Evolutionary conservation across 1,284 basidiomycete genomes (phyloP).

Genomic region (Microbotryum lychnidis-dioicae): DNA sequence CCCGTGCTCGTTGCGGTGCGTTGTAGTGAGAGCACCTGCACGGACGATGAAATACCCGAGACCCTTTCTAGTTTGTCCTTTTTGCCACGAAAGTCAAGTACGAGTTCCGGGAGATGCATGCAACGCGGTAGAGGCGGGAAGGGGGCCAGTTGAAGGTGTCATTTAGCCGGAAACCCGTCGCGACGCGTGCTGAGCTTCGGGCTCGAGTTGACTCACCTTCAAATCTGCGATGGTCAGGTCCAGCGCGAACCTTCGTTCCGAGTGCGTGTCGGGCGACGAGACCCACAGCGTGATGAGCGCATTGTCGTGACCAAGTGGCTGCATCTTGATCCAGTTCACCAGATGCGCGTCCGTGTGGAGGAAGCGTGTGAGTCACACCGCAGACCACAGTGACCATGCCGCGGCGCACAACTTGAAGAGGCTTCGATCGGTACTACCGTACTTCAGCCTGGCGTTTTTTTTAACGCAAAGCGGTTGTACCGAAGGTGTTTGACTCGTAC

Average conservation of each 20-base stretch:
- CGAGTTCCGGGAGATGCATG: too few species aligned
- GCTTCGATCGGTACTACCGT: too few species aligned
- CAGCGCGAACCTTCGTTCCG: conserved; percentile 71
- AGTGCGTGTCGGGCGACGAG: conserved; percentile 74
- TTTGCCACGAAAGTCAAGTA: background rate
- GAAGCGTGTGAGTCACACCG: too few species aligned
- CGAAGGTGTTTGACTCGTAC: too few species aligned
- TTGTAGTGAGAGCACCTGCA: conserved; percentile 60
- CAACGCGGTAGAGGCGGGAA: background rate
- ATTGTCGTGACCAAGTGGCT: conserved; percentile 8
- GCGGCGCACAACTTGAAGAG: too few species aligned
- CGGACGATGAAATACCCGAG: conserved; percentile 72
- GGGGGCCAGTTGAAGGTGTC: background rate
- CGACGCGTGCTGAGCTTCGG: conserved; percentile 5
- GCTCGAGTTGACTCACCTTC: conserved; percentile 51
- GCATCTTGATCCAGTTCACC: too few species aligned
- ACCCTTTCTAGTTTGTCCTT: conserved; percentile 78
- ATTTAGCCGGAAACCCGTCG: background rate
- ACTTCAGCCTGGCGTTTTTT: too few species aligned
- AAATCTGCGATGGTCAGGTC: conserved; percentile 64
- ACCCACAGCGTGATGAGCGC: conserved; percentile 59
- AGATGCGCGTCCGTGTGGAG: too few species aligned
- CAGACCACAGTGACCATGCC: too few species aligned
- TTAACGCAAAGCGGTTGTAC: too few species aligned
- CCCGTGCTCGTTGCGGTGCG: conserved; percentile 39